Percentiles rank a stretch among this genome's conserved stretches.
Evolutionary conservation across 2,329 filamentous ascomycete genomes (phyloP).

Genomic region (Dryadomyces sulphureus): DNA sequence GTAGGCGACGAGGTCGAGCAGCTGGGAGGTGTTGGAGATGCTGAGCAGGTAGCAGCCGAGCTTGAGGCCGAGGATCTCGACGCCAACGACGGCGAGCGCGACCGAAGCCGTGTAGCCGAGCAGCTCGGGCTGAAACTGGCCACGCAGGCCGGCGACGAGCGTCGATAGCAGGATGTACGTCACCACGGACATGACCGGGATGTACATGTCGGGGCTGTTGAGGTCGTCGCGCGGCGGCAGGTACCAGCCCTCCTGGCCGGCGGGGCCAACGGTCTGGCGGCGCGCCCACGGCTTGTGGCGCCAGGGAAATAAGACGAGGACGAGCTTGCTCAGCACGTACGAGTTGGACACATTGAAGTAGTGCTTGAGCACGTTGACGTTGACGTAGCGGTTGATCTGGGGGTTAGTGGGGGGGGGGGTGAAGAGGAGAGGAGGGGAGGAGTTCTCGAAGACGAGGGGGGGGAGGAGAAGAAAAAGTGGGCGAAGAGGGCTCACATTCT

Average conservation of each 20-base stretch:
- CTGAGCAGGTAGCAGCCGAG: constrained; percentile 84
- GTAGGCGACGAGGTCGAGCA: constrained; percentile 89
- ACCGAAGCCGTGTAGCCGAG: constrained; percentile 79
- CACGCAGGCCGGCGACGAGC: constrained; percentile 74
- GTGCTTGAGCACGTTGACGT: constrained; percentile 80
- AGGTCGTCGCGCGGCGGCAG: constrained; percentile 87
- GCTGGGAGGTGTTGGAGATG: constrained; percentile 86
- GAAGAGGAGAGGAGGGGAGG: not conserved
- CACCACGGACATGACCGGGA: constrained; percentile 92
- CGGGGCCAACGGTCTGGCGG: constrained; percentile 60
- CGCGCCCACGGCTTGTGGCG: constrained; percentile 94
- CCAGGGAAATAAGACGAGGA: constrained; percentile 93
- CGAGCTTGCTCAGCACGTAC: constrained; percentile 87
- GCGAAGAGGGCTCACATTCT: constrained; percentile 49
- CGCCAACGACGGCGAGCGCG: constrained; percentile 65
- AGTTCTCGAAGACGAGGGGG: not conserved
- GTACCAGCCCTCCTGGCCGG: constrained; percentile 61
- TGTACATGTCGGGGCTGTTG: constrained; percentile 99
- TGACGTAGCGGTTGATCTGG: constrained; percentile 62
- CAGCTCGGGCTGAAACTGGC: constrained; percentile 86
- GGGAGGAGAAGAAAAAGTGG: not conserved
- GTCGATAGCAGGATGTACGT: constrained; percentile 94
- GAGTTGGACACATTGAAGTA: constrained; percentile 99
- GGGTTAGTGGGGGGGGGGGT: no score
- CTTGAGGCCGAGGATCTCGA: constrained; percentile 85